These are phyloP conservation scores for Syzygium aqueum DNA, from an alignment of 345 rosid genomes.

Conservation along the genomic window DNA sequence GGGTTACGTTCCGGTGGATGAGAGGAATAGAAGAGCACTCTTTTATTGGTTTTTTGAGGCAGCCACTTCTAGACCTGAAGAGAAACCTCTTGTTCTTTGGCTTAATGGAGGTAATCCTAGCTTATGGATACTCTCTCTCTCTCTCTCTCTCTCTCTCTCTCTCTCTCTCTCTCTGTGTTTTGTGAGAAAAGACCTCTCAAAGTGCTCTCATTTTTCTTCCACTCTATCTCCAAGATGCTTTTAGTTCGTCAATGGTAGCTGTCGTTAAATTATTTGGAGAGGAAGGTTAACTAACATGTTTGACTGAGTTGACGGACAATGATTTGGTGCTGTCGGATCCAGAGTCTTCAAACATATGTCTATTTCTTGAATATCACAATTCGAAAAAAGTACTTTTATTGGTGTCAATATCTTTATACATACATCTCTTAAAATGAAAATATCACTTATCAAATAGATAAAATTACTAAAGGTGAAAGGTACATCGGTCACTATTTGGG, in stretches of 20 bases:
- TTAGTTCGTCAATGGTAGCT: neutral
- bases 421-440: neutral
- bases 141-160: neutral
- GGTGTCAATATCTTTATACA: neutral
- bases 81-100: slow-evolving; percentile 84
- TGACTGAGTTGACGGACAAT: neutral
- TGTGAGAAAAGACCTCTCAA: neutral
- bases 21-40: slow-evolving; percentile 54
- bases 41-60: slow-evolving; percentile 95
- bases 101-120: slow-evolving; percentile 77
- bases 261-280: neutral
- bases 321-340: neutral
- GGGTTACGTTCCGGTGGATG: slow-evolving; percentile 65
- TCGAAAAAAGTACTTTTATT: neutral
- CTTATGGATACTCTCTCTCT: neutral
- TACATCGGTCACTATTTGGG: neutral
- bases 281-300: neutral
- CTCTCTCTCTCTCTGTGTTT: neutral
- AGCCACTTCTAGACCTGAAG: slow-evolving; percentile 25
- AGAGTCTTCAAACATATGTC: neutral
- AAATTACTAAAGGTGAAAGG: neutral
- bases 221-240: neutral
- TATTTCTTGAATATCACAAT: neutral
- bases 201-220: neutral
- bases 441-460: neutral